Evolutionary conservation across 164 flowering plant species (phyloP).

Genomic region (Macadamia tetraphylla): DNA sequence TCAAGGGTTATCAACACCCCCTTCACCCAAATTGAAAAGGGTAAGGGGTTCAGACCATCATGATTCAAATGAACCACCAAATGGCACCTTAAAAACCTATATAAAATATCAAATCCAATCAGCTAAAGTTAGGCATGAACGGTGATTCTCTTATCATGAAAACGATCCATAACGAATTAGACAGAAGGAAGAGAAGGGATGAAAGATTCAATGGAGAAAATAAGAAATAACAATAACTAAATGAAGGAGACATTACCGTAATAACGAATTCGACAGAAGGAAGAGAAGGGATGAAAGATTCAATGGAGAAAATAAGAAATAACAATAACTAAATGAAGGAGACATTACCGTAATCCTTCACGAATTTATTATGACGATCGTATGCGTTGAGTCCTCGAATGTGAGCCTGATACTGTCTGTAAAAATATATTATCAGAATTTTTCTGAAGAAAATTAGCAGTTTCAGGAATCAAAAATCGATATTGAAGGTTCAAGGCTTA

Average conservation of each 20-base stretch:
- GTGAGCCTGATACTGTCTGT: constrained; percentile 88
- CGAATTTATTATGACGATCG: constrained; percentile 87
- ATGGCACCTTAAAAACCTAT: neutral
- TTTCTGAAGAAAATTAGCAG: neutral
- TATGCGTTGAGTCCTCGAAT: constrained; percentile 83
- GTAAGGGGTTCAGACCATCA: no score
- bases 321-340: neutral
- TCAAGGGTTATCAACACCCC: no score
- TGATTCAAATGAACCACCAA: neutral
- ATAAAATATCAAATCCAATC: neutral
- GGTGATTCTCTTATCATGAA: neutral
- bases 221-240: neutral
- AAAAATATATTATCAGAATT: neutral
- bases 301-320: neutral
- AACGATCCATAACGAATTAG: neutral
- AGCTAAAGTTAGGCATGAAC: neutral
- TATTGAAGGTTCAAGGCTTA: constrained; percentile 14
- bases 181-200: no score
- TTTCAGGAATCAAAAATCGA: neutral
- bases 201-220: neutral
- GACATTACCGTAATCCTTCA: constrained; percentile 68
- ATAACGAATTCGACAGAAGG: constrained; percentile 7
- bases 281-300: no score
- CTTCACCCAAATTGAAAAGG: no score
- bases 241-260: constrained; percentile 39